Base-by-base conservation (phyloP, 352 stramenopile genomes). In the Blastocystis sp. region DNA sequence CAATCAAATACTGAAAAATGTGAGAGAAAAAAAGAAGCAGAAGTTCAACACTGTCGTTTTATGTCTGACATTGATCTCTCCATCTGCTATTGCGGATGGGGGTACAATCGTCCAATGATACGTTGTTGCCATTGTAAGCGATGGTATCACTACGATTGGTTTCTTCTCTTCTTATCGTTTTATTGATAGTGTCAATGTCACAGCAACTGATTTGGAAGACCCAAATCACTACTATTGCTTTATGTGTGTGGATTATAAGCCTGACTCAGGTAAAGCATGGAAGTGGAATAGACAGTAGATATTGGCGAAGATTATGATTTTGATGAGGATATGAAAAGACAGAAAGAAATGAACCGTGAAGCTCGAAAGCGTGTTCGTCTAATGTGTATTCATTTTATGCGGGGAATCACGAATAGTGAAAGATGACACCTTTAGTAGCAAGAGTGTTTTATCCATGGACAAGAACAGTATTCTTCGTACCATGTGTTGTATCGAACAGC, bases 121-220 rank as follows among this genome's bases (percentile, higher is more conserved):
- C 66, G 33, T 24, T 78, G 66, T n/a, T 56, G 66, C 57, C 66
- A 78, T 53, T 78, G 66, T 51, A 54, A 56, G 33, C 66, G 66
- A 24, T 78, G 66, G 66, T 78, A 78, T 78, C 66, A 78, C 57
- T 78, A 33, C 44, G 33, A 78, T 27, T 78, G 66, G 66, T 78
- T 15, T 57, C 13, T 11, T 37, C 11, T 15, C 0, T 40, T 35
- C 22, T 37, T 27, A 33, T 53, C 0, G 17, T 11, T 51, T 53
- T 9, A 56, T 5, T 19, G 1, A 6, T 78, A 78, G 66, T 78
- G 66, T 78, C 37, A 48, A 78, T 30, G 66, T 51, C 27, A 78
- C 30, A 56, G 37, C 13, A 54, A 54, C 22, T 59, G 66, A 78
- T 56, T 35, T 78, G 22, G 66, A 78, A 11, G 44, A 78, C 57